A percentile compares a stretch with the other conserved stretches of the same genome.
These are phyloP conservation scores for Entonaema liquescens DNA, from an alignment of 495 filamentous ascomycete genomes.

Conservation along the genomic window DNA sequence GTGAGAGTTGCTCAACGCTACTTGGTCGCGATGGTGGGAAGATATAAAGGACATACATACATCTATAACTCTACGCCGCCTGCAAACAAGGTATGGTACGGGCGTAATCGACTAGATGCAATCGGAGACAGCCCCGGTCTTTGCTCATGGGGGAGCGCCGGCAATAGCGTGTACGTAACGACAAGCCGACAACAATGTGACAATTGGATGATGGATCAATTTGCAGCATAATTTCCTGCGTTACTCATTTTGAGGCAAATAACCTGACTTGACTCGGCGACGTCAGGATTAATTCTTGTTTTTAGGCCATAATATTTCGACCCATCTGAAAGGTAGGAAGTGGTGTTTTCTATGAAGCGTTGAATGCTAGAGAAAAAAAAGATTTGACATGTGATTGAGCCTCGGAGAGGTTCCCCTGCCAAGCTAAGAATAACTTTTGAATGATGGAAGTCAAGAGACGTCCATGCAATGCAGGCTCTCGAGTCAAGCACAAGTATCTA, in stretches of 20 bases:
- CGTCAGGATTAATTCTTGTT: slow-evolving; percentile 26
- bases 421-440: slow-evolving; percentile 27
- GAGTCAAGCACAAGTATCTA: slow-evolving; percentile 24
- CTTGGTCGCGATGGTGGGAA: neutral
- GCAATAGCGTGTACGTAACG: slow-evolving; percentile 5
- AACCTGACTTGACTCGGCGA: slow-evolving; percentile 17
- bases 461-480: slow-evolving; percentile 26
- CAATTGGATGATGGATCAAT: slow-evolving; percentile 4
- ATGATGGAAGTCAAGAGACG: slow-evolving; percentile 30
- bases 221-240: slow-evolving; percentile 11
- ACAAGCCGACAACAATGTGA: slow-evolving; percentile 14
- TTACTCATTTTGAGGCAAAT: slow-evolving; percentile 6
- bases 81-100: slow-evolving; percentile 15
- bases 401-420: slow-evolving; percentile 37
- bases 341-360: neutral
- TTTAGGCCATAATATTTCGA: slow-evolving; percentile 6
- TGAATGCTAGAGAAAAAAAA: neutral
- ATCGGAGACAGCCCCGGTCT: slow-evolving; percentile 23
- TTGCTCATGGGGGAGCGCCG: slow-evolving; percentile 9
- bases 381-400: slow-evolving; percentile 39
- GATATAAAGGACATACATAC: slow-evolving; percentile 12
- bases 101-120: slow-evolving; percentile 26
- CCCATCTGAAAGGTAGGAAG: neutral
- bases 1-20: neutral
- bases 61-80: neutral